Evolutionary conservation across 345 rosid genomes (phyloP).

Genomic region (Lenwebbia sp.): DNA sequence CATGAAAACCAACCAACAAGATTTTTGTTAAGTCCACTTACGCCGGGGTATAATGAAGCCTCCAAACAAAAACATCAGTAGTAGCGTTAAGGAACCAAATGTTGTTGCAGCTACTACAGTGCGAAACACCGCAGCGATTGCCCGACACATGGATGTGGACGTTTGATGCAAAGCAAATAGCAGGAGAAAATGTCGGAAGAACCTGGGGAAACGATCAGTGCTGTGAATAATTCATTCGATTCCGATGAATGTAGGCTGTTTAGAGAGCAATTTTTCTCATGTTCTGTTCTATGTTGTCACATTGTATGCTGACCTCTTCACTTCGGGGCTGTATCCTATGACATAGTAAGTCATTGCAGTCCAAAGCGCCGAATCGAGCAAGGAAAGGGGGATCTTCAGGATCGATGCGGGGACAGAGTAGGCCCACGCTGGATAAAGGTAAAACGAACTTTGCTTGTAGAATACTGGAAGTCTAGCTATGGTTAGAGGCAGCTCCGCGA

Average conservation of each 20-base stretch:
- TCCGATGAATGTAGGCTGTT: not conserved
- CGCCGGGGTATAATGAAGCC: slow-evolving; percentile 61
- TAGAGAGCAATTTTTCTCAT: not conserved
- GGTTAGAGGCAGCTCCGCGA: slow-evolving; percentile 42
- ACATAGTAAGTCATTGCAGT: slow-evolving; percentile 62
- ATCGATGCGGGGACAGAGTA: slow-evolving; percentile 43
- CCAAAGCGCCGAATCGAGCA: slow-evolving; percentile 45
- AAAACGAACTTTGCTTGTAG: slow-evolving; percentile 46
- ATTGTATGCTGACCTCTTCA: slow-evolving; percentile 30
- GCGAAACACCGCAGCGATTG: slow-evolving; percentile 45
- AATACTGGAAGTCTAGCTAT: slow-evolving; percentile 41
- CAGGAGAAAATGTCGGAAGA: slow-evolving; percentile 50
- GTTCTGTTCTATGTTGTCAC: not conserved
- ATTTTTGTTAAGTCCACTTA: slow-evolving; percentile 8
- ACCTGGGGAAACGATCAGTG: slow-evolving; percentile 22
- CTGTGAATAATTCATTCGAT: not conserved
- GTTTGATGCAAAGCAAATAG: slow-evolving; percentile 50
- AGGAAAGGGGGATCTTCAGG: slow-evolving; percentile 40
- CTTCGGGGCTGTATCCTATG: slow-evolving; percentile 74
- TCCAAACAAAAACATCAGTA: slow-evolving; percentile 34
- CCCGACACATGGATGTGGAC: slow-evolving; percentile 61
- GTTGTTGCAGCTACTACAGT: slow-evolving; percentile 35
- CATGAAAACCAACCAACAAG: not conserved
- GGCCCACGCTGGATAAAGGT: slow-evolving; percentile 66
- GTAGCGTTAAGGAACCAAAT: slow-evolving; percentile 31